Evolutionary conservation across 2,329 filamentous ascomycete species (phyloP).

Genomic region (Diaporthe humulicola): DNA sequence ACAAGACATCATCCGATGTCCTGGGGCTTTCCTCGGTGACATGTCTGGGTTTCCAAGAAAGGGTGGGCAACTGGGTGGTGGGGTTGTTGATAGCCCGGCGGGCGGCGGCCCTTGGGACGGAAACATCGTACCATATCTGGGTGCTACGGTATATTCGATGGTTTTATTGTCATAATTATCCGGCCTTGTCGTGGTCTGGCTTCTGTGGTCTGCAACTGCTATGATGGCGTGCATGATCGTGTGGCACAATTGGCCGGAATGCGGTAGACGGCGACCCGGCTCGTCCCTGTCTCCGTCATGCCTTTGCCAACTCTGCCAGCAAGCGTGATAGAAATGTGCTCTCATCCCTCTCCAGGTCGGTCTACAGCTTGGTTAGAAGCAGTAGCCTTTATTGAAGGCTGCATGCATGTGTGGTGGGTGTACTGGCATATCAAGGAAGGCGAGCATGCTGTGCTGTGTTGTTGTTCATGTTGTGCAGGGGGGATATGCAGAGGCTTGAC

Average conservation of each 20-base stretch:
- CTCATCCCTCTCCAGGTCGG: no score
- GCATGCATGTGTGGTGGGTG: no score
- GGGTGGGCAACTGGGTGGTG: not conserved
- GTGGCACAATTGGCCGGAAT: not conserved
- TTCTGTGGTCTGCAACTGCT: not conserved
- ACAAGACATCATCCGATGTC: slow-evolving; percentile 9
- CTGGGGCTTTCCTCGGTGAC: not conserved
- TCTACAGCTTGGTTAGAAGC: not conserved
- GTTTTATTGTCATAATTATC: not conserved
- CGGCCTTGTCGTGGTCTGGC: not conserved
- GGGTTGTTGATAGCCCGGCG: no score
- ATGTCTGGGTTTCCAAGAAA: slow-evolving; percentile 18
- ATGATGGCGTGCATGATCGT: slow-evolving; percentile 12
- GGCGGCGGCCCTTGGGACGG: slow-evolving; percentile 3
- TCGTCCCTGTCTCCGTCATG: not conserved
- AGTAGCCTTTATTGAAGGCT: not conserved
- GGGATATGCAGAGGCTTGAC: slow-evolving; percentile 1
- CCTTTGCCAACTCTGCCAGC: no score
- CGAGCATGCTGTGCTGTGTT: not conserved
- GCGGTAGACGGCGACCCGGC: slow-evolving; percentile 1
- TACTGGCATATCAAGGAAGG: not conserved
- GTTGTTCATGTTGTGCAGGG: not conserved
- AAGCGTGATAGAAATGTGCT: no score
- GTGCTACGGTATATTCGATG: not conserved
- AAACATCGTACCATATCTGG: not conserved